Evolutionary conservation across 129 eudicot species (phyloP).

Genomic region (Smallanthus sonchifolius): DNA sequence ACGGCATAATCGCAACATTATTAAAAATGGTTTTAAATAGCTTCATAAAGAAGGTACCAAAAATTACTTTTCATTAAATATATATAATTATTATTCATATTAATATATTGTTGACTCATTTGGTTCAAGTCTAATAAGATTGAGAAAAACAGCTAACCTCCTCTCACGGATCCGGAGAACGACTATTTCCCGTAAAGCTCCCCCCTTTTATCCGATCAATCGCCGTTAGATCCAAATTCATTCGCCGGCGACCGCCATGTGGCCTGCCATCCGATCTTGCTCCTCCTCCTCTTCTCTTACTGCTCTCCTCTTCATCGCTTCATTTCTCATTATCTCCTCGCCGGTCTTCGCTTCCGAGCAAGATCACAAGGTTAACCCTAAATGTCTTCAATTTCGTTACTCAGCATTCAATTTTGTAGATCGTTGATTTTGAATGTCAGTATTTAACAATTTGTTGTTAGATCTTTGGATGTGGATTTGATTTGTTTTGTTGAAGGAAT

Average conservation of each 20-base stretch:
- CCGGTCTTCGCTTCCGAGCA: conserved; percentile 73
- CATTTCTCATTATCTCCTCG: conserved; percentile 27
- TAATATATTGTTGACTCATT: conserved; percentile 4
- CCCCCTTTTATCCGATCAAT: conserved; percentile 22
- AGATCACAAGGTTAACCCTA: conserved; percentile 75
- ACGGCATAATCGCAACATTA: no score
- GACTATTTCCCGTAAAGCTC: conserved; percentile 1
- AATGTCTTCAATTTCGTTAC: conserved; percentile 3
- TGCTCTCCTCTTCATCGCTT: conserved; percentile 17
- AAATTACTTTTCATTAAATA: neutral
- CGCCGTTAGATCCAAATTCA: conserved; percentile 41
- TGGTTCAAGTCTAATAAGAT: conserved; percentile 14
- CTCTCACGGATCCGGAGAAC: conserved; percentile 22
- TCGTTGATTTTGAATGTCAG: conserved; percentile 7
- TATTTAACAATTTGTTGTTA: conserved; percentile 6
- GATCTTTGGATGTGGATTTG: conserved; percentile 23
- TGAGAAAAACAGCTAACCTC: conserved; percentile 6
- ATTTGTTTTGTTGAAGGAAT: conserved; percentile 11
- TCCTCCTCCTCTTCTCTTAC: conserved; percentile 25
- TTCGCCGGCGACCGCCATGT: conserved; percentile 68
- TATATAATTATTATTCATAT: neutral
- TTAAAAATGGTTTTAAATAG: no score
- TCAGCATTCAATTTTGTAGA: conserved; percentile 11
- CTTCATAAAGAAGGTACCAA: conserved; percentile 16
- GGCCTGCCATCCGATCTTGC: conserved; percentile 47